phyloP scores from a whole-genome alignment of 371 early-diverging fungal genomes.

The Syncephalastrum racemosum region DNA sequence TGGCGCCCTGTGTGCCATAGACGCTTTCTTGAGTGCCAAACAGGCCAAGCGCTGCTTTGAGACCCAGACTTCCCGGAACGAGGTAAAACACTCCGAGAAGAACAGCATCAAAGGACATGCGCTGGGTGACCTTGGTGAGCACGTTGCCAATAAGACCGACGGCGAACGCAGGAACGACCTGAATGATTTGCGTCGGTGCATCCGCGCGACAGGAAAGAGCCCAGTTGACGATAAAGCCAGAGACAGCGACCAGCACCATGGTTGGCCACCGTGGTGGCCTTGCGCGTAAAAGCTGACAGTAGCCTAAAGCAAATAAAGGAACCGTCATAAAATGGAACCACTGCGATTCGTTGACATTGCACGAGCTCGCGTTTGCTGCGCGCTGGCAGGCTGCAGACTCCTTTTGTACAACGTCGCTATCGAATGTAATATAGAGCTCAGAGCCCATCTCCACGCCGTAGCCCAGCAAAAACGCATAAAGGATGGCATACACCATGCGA shows the following conservation, averaged over 20 bases:
- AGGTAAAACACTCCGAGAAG: constrained; percentile 55
- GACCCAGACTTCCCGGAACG: constrained; percentile 60
- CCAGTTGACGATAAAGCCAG: constrained; percentile 39
- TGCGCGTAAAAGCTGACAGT: constrained; percentile 39
- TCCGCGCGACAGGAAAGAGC: constrained; percentile 38
- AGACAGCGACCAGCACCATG: constrained; percentile 11
- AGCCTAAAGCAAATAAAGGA: constrained; percentile 44
- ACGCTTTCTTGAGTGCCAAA: constrained; percentile 33
- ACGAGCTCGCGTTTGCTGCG: constrained; percentile 26
- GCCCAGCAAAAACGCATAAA: constrained; percentile 76
- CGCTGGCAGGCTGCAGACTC: constrained; percentile 16
- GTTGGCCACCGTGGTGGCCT: constrained; percentile 32
- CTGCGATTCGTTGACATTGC: constrained; percentile 27
- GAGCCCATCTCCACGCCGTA: constrained; percentile 80
- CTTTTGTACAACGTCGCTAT: constrained; percentile 16
- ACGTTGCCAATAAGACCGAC: constrained; percentile 30
- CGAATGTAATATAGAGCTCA: constrained; percentile 43
- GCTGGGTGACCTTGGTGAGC: constrained; percentile 42
- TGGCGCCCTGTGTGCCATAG: constrained; percentile 37
- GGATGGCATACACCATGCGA: constrained; percentile 77
- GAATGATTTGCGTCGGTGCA: constrained; percentile 43
- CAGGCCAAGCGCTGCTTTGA: constrained; percentile 47
- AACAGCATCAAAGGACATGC: constrained; percentile 57
- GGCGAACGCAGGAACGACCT: constrained; percentile 2
- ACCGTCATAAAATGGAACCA: constrained; percentile 43